A percentile compares a stretch with the other conserved stretches of the same genome.
Evolutionary conservation across 139 green algal species (phyloP).

Genomic region (Ettlia oleoabundans): DNA sequence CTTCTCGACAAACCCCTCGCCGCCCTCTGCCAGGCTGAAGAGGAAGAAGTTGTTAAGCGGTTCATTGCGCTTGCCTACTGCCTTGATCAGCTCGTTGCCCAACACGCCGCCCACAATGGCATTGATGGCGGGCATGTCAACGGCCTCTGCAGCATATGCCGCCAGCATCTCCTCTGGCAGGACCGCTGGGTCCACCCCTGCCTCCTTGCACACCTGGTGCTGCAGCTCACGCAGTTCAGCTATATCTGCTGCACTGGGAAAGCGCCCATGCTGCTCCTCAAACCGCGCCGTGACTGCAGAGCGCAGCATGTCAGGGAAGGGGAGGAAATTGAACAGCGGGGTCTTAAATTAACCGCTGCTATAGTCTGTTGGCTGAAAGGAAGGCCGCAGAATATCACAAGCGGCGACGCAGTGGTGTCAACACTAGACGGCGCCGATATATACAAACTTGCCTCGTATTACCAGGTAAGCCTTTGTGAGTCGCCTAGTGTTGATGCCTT

Average conservation of each 20-base stretch:
- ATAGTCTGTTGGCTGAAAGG: too few relatives aligned
- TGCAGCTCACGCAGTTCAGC: constrained; percentile 10
- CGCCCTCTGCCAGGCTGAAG: constrained; percentile 65
- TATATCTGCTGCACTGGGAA: constrained; percentile 27
- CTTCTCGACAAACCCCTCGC: constrained; percentile 58
- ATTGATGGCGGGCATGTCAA: constrained; percentile 70
- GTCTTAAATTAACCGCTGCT: too few relatives aligned
- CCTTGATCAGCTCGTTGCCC: constrained; percentile 88
- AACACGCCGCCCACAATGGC: constrained; percentile 87
- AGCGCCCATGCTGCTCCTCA: constrained; percentile 43
- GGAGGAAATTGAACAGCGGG: too few relatives aligned
- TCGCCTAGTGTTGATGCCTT: constrained; percentile 19
- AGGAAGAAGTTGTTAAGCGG: constrained; percentile 91
- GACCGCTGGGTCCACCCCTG: background rate
- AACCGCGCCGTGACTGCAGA: constrained; percentile 55
- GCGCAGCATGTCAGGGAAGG: too few relatives aligned
- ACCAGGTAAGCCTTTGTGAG: constrained; percentile 48
- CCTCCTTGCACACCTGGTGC: background rate
- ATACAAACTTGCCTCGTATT: constrained; percentile 35
- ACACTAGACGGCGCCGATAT: too few relatives aligned
- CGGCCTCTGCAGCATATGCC: constrained; percentile 11
- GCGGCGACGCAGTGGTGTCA: too few relatives aligned
- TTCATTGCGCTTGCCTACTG: constrained; percentile 70
- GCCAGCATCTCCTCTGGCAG: constrained; percentile 30
- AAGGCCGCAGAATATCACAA: too few relatives aligned